phyloP scores from a whole-genome alignment of 2,329 filamentous ascomycete genomes.

The Pseudocercospora crystallina region DNA sequence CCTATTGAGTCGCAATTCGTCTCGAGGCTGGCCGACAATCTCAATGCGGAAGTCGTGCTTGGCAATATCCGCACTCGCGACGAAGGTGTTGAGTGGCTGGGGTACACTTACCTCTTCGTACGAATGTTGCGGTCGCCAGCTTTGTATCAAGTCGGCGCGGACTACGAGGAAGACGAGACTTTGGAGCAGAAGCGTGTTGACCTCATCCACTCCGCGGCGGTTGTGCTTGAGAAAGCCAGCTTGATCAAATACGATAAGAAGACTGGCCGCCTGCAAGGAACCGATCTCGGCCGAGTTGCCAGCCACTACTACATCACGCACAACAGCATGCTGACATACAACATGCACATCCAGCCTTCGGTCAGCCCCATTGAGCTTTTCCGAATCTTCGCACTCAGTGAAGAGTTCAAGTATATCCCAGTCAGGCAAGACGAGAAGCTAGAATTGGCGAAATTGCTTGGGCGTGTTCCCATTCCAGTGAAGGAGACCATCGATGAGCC shows the following conservation, averaged over 20 bases:
- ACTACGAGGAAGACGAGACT: constrained; percentile 89
- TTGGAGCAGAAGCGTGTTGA: constrained; percentile 98
- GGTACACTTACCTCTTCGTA: constrained; percentile 96
- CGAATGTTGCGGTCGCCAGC: constrained; percentile 95
- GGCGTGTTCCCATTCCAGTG: constrained; percentile 88
- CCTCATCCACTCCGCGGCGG: constrained; percentile 88
- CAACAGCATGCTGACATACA: constrained; percentile 95
- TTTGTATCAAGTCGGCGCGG: constrained; percentile 90
- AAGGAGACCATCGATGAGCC: constrained; percentile 98
- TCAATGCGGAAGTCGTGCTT: constrained; percentile 94
- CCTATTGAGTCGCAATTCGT: constrained; percentile 97
- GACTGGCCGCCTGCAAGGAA: constrained; percentile 81
- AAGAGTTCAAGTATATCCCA: constrained; percentile 98
- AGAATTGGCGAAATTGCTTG: constrained; percentile 86
- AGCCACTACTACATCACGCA: constrained; percentile 99
- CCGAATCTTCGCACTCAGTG: constrained; percentile 91
- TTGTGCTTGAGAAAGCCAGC: constrained; percentile 80
- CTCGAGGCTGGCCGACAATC: constrained; percentile 87
- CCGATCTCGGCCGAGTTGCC: constrained; percentile 90
- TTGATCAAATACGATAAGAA: constrained; percentile 96
- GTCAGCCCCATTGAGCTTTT: constrained; percentile 95
- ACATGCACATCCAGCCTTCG: constrained; percentile 87
- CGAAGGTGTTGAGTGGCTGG: constrained; percentile 98
- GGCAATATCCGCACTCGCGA: constrained; percentile 89
- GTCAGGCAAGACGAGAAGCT: constrained; percentile 97